Evolutionary conservation across 2,329 filamentous ascomycete genomes (phyloP).

Genomic region (Tolypocladium tropicale): DNA sequence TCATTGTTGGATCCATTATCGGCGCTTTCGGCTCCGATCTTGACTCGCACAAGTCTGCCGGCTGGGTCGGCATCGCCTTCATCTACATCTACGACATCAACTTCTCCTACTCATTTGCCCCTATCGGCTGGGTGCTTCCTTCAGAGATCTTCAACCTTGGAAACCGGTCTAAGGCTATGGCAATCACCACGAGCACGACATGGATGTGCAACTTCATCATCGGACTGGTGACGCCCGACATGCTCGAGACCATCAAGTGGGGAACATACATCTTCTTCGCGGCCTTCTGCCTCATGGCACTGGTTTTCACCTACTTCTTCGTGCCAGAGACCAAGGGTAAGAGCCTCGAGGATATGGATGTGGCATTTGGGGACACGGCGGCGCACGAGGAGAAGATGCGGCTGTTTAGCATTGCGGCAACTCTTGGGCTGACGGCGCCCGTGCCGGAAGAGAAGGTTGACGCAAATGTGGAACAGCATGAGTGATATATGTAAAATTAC

Average conservation of each 20-base stretch:
- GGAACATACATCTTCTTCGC: constrained; percentile 53
- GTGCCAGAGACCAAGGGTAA: constrained; percentile 48
- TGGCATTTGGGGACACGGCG: constrained; percentile 28
- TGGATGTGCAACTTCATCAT: constrained; percentile 28
- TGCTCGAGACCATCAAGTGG: constrained; percentile 40
- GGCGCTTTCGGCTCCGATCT: constrained; percentile 25
- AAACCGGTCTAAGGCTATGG: constrained; percentile 49
- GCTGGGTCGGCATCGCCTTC: constrained; percentile 52
- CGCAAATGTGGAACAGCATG: background rate
- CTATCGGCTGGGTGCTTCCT: constrained; percentile 55
- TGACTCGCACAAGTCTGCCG: constrained; percentile 26
- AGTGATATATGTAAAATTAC: background rate
- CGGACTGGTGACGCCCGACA: constrained; percentile 27
- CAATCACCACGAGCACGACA: constrained; percentile 41
- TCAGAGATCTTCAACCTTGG: constrained; percentile 52
- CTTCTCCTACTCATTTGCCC: constrained; percentile 53
- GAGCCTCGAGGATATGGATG: constrained; percentile 47
- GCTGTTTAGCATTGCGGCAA: constrained; percentile 14
- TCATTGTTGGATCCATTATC: constrained; percentile 40
- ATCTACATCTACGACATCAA: constrained; percentile 54
- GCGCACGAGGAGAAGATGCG: constrained; percentile 23
- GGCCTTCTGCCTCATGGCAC: constrained; percentile 37
- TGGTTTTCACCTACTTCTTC: constrained; percentile 41
- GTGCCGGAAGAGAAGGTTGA: constrained; percentile 10
- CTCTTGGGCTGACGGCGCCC: constrained; percentile 13